phyloP scores from a whole-genome alignment of 768 basidiomycete species.

The Trametes punicea region DNA sequence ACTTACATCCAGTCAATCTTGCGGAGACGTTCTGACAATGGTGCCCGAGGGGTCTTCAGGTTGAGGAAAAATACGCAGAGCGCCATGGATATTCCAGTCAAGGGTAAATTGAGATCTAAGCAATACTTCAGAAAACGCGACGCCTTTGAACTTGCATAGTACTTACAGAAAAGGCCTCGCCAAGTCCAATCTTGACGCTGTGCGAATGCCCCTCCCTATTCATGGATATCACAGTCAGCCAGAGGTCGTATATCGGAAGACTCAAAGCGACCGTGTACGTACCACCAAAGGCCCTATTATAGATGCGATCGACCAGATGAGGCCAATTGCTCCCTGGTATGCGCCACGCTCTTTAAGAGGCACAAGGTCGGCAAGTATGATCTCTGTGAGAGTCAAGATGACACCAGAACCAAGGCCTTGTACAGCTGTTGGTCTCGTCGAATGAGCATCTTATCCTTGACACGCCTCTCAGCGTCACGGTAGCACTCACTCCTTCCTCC shows the following conservation, averaged over 20 bases:
- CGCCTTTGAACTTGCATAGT: neutral
- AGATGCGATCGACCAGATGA: slow-evolving; percentile 22
- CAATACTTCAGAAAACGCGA: neutral
- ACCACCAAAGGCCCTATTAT: slow-evolving; percentile 14
- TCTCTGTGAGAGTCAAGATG: slow-evolving; percentile 28
- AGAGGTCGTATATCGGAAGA: neutral
- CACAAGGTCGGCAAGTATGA: slow-evolving; percentile 36
- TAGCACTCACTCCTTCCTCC: slow-evolving; percentile 28
- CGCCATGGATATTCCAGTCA: neutral
- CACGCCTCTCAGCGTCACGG: neutral
- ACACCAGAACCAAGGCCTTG: slow-evolving; percentile 34
- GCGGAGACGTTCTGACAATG: slow-evolving; percentile 21
- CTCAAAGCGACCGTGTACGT: neutral
- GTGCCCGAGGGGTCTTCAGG: slow-evolving; percentile 25
- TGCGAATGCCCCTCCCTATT: slow-evolving; percentile 27
- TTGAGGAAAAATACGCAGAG: neutral
- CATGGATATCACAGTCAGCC: neutral
- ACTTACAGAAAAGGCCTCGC: slow-evolving; percentile 15
- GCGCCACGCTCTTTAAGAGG: slow-evolving; percentile 36
- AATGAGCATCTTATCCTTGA: neutral
- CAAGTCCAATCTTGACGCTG: slow-evolving; percentile 2
- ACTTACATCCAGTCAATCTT: slow-evolving; percentile 25
- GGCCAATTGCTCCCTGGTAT: slow-evolving; percentile 28
- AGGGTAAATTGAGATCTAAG: neutral
- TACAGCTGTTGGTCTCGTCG: slow-evolving; percentile 20